Conservation (phyloP, 306 rosid species). For the Bauhinia variegata region DNA sequence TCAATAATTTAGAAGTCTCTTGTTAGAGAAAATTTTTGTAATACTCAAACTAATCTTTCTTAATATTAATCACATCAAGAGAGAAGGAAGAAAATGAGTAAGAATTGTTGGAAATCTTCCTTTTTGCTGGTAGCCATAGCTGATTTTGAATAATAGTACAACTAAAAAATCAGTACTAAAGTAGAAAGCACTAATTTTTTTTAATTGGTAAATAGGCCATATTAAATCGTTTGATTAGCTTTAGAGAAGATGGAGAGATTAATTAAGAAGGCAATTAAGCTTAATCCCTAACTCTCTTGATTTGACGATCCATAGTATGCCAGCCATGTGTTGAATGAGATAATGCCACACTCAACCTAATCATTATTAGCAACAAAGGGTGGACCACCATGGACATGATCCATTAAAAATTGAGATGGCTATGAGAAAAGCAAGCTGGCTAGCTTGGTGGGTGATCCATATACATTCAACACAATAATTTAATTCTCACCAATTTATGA, state of each 20-base stretch:
- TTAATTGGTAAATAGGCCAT: too few relatives aligned
- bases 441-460: slow-evolving; percentile 14
- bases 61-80: too few relatives aligned
- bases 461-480: slow-evolving; percentile 24
- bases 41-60: too few relatives aligned
- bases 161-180: too few relatives aligned
- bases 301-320: not conserved
- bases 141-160: too few relatives aligned
- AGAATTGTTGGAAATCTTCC: too few relatives aligned
- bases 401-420: not conserved
- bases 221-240: too few relatives aligned
- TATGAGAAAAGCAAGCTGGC: not conserved
- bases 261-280: not conserved
- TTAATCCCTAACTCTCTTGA: not conserved
- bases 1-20: too few relatives aligned
- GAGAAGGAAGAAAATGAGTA: too few relatives aligned
- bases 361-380: slow-evolving; percentile 13
- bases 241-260: not conserved
- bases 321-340: not conserved
- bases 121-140: too few relatives aligned
- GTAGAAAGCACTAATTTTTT: too few relatives aligned
- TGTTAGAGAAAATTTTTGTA: too few relatives aligned
- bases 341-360: not conserved
- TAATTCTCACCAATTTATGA: slow-evolving; percentile 13
- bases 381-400: slow-evolving; percentile 24